Conservation (phyloP, 768 basidiomycete species). For the Auricularia cornea region DNA sequence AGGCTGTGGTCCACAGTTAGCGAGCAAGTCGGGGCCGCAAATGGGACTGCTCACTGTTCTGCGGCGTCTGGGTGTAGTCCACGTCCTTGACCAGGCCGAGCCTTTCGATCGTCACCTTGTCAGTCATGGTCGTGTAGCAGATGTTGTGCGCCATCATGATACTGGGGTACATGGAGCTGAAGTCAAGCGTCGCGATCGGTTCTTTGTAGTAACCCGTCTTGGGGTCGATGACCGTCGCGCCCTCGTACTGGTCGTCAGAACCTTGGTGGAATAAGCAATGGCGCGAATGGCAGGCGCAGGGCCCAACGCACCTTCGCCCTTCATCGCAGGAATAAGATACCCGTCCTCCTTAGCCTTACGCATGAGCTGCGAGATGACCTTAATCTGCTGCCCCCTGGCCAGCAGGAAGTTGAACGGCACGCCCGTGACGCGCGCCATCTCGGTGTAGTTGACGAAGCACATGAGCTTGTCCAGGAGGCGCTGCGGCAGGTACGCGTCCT, state of each 20-base stretch:
- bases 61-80: constrained; percentile 93
- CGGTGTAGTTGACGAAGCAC: constrained; percentile 97
- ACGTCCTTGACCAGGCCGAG: constrained; percentile 70
- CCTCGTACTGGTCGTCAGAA: constrained; percentile 94
- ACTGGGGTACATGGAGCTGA: constrained; percentile 95
- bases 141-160: constrained; percentile 99
- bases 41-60: constrained; percentile 61
- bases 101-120: constrained; percentile 68
- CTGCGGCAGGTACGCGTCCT: constrained; percentile 99
- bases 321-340: constrained; percentile 80
- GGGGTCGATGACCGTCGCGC: constrained; percentile 97
- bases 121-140: constrained; percentile 94
- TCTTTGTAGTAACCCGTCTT: constrained; percentile 92
- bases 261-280: constrained; percentile 34
- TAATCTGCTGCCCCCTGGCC: constrained; percentile 94
- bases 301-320: constrained; percentile 64
- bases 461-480: constrained; percentile 93
- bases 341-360: constrained; percentile 87
- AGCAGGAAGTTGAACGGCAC: constrained; percentile 97
- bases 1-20: constrained; percentile 44
- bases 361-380: constrained; percentile 92
- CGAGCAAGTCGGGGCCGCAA: not conserved
- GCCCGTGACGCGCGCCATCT: constrained; percentile 99
- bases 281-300: not conserved
- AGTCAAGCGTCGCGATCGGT: constrained; percentile 97